These are phyloP conservation scores for Pseudogymnoascus sp. DNA, from an alignment of 2,329 filamentous ascomycete genomes.

Conservation along the genomic window DNA sequence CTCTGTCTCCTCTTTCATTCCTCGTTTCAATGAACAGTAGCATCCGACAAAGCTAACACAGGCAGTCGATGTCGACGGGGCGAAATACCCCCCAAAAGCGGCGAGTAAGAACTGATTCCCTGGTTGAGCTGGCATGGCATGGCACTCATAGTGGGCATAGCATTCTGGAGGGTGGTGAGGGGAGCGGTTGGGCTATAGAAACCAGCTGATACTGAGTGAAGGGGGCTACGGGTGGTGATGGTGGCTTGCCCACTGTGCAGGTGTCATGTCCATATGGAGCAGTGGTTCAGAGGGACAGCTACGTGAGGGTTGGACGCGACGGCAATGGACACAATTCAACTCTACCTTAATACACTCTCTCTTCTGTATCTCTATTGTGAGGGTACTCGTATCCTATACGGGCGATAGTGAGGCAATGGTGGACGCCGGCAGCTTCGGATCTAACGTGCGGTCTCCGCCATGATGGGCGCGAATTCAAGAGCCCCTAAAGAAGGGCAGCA, in stretches of 20 bases:
- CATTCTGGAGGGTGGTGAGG: conserved; percentile 9
- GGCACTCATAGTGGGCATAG: conserved; percentile 9
- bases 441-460: not conserved
- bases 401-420: not conserved
- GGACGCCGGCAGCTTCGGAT: not conserved
- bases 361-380: not conserved
- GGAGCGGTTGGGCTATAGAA: not conserved
- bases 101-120: conserved; percentile 20
- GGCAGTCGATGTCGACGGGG: conserved; percentile 42
- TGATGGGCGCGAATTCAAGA: not conserved
- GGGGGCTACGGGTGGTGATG: not conserved
- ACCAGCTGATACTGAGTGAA: conserved; percentile 8
- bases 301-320: not conserved
- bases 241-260: not conserved
- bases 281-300: not conserved
- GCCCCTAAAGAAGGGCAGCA: too few relatives aligned
- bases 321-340: not conserved
- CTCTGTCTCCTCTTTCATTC: not conserved
- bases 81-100: conserved; percentile 48
- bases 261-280: not conserved
- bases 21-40: not conserved
- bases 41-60: conserved; percentile 32
- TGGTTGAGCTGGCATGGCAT: conserved; percentile 10
- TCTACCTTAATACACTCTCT: not conserved
- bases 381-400: not conserved